Evolutionary conservation across 2,329 filamentous ascomycete species (phyloP).

Genomic region (Xylariales sp.): DNA sequence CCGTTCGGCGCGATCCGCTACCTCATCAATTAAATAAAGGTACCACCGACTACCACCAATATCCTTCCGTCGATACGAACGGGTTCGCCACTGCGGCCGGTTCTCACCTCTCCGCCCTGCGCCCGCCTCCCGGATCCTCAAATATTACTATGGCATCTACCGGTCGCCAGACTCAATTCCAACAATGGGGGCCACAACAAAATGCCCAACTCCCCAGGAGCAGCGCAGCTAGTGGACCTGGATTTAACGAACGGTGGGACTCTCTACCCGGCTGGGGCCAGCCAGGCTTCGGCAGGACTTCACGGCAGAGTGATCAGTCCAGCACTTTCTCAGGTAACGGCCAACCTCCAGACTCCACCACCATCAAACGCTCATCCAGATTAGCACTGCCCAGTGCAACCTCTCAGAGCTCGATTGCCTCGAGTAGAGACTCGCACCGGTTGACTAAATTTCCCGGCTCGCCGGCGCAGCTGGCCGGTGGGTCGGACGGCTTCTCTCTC

Average conservation of each 20-base stretch:
- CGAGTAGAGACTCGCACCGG: conserved; percentile 67
- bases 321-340: conserved; percentile 68
- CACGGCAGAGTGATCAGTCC: conserved; percentile 59
- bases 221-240: conserved; percentile 63
- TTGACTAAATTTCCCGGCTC: conserved; percentile 64
- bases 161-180: conserved; percentile 78
- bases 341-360: conserved; percentile 55
- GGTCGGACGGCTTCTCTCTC: conserved; percentile 68
- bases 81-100: conserved; percentile 60
- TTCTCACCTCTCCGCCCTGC: conserved; percentile 69
- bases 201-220: conserved; percentile 53
- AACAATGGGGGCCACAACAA: conserved; percentile 75
- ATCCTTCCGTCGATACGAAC: conserved; percentile 76
- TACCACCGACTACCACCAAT: conserved; percentile 86
- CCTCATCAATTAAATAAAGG: conserved; percentile 87
- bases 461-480: conserved; percentile 49
- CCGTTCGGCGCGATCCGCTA: conserved; percentile 75
- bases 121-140: conserved; percentile 66
- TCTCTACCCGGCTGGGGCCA: conserved; percentile 54
- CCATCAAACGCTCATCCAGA: conserved; percentile 60
- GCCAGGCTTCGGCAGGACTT: conserved; percentile 43
- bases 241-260: conserved; percentile 71
- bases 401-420: conserved; percentile 66
- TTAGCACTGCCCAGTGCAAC: conserved; percentile 65
- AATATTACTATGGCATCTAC: conserved; percentile 79